Percentiles rank a stretch among this genome's conserved stretches.
These are phyloP conservation scores for Aspergillus tubingensis DNA, from an alignment of 2,329 filamentous ascomycete species.

Conservation along the genomic window DNA sequence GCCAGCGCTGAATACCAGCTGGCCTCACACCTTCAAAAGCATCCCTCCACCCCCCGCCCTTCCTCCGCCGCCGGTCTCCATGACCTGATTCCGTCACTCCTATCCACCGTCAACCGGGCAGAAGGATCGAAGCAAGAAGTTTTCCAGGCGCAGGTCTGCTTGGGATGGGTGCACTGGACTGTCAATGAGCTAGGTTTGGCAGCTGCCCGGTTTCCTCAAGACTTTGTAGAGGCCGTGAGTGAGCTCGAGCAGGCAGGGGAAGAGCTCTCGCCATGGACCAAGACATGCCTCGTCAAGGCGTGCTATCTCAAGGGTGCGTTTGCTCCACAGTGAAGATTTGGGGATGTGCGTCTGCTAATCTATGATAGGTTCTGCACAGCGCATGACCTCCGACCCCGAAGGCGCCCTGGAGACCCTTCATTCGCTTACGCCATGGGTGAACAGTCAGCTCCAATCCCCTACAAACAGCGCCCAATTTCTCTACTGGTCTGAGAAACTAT, in stretches of 20 bases:
- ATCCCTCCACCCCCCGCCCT: conserved; percentile 32
- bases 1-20: conserved; percentile 70
- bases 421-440: conserved; percentile 65
- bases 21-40: conserved; percentile 53
- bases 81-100: conserved; percentile 43
- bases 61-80: conserved; percentile 48
- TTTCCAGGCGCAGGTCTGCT: conserved; percentile 77
- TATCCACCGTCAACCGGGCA: conserved; percentile 61
- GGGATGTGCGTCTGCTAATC: conserved; percentile 15
- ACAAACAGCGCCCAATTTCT: conserved; percentile 65
- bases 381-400: conserved; percentile 40
- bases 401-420: conserved; percentile 69
- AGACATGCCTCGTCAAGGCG: conserved; percentile 76
- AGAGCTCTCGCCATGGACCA: conserved; percentile 70
- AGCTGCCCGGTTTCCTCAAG: conserved; percentile 62
- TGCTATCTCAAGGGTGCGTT: conserved; percentile 72
- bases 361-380: conserved; percentile 48
- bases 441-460: conserved; percentile 33
- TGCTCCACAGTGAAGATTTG: conserved; percentile 5
- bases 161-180: conserved; percentile 83
- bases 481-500: conserved; percentile 75
- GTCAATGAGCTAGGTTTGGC: conserved; percentile 68
- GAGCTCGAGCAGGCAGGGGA: conserved; percentile 56
- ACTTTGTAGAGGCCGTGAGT: conserved; percentile 59
- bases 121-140: conserved; percentile 55